phyloP scores from a whole-genome alignment of 1,284 basidiomycete genomes.

The Sanghuangporus baumii region DNA sequence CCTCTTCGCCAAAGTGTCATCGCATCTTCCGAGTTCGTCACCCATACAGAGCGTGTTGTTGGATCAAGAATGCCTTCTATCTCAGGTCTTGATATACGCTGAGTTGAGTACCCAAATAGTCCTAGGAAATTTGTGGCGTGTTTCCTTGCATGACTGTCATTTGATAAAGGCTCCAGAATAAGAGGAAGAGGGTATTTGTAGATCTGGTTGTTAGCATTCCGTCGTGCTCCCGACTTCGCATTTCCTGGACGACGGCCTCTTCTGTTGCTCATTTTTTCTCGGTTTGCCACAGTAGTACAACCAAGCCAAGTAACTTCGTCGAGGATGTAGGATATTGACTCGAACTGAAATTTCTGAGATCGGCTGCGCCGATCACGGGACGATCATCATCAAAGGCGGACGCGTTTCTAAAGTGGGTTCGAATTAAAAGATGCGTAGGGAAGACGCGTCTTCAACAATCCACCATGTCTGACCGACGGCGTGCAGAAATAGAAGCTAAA shows the following conservation, averaged over 20 bases:
- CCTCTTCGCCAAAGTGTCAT: conserved; percentile 82
- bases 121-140: conserved; percentile 41
- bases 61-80: conserved; percentile 70
- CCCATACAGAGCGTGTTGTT: conserved; percentile 76
- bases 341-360: neutral
- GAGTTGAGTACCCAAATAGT: conserved; percentile 46
- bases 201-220: conserved; percentile 57
- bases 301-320: neutral
- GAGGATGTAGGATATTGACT: neutral
- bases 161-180: conserved; percentile 40
- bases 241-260: conserved; percentile 10
- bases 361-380: neutral
- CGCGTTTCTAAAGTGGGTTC: neutral
- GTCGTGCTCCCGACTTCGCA: conserved; percentile 46
- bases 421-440: too few relatives aligned
- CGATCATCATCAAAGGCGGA: neutral
- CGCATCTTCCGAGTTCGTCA: conserved; percentile 56
- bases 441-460: neutral
- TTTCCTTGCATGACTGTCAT: conserved; percentile 20
- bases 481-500: conserved; percentile 87
- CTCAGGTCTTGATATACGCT: conserved; percentile 50
- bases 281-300: too few relatives aligned
- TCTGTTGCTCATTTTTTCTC: neutral
- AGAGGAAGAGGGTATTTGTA: conserved; percentile 64
- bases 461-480: conserved; percentile 19